Percentiles rank a stretch among this genome's conserved stretches.
Evolutionary conservation across 768 basidiomycete species (phyloP).

Genomic region (Sarcodon aspratus): DNA sequence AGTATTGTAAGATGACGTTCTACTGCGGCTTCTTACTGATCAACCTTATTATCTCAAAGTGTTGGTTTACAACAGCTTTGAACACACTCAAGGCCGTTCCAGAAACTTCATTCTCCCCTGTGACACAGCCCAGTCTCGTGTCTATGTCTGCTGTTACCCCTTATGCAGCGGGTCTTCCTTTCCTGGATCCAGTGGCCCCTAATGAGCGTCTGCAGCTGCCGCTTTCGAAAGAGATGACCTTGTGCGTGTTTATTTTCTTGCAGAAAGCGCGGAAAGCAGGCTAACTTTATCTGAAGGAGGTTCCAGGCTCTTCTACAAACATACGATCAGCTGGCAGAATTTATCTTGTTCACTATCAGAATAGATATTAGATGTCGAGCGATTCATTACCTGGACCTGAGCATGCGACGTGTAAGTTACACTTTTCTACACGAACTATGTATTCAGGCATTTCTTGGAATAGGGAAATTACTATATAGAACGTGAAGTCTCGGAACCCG

Average conservation of each 20-base stretch:
- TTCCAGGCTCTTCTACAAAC: constrained; percentile 87
- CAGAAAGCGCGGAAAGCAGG: constrained; percentile 61
- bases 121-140: constrained; percentile 38
- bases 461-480: constrained; percentile 82
- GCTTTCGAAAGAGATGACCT: constrained; percentile 77
- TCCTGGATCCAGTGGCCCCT: constrained; percentile 22
- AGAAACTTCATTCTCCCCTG: constrained; percentile 42
- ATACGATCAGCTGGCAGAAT: constrained; percentile 79
- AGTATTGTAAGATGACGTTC: constrained; percentile 56
- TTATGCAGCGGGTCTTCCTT: constrained; percentile 34
- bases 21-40: background rate
- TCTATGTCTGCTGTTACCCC: constrained; percentile 33
- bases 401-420: constrained; percentile 42
- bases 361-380: constrained; percentile 81
- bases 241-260: constrained; percentile 56
- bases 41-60: constrained; percentile 28
- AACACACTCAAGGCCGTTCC: constrained; percentile 51
- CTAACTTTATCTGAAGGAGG: constrained; percentile 37
- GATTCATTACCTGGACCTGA: constrained; percentile 70
- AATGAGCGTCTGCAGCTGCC: constrained; percentile 55
- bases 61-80: constrained; percentile 77
- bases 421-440: too few relatives aligned
- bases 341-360: constrained; percentile 80
- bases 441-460: constrained; percentile 4
- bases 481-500: constrained; percentile 82